Percentiles rank a stretch among this genome's conserved stretches.
phyloP scores from a whole-genome alignment of 371 early-diverging fungal genomes.

The Haplosporangium sp. region DNA sequence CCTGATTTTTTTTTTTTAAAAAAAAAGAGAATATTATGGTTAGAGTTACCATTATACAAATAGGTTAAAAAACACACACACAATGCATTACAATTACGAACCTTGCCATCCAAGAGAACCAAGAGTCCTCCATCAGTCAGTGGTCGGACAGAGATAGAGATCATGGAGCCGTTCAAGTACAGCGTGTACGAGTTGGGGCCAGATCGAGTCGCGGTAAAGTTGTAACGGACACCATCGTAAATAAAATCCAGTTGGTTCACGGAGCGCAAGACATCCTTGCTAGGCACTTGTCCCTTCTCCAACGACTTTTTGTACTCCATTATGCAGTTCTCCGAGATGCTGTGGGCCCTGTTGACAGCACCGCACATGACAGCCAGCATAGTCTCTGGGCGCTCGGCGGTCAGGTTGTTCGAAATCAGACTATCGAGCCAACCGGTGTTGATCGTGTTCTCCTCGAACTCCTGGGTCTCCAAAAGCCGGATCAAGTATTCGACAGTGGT shows the following conservation, averaged over 20 bases:
- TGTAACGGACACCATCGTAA: slow-evolving; percentile 89
- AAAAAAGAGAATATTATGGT: not conserved
- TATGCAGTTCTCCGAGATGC: slow-evolving; percentile 67
- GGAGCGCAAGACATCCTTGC: slow-evolving; percentile 79
- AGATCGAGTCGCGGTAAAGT: slow-evolving; percentile 83
- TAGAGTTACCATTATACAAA: not conserved
- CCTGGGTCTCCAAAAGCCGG: slow-evolving; percentile 91
- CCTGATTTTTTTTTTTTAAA: too few species aligned
- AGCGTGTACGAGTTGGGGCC: slow-evolving; percentile 86
- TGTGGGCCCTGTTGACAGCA: slow-evolving; percentile 89
- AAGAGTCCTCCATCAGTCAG: slow-evolving; percentile 95
- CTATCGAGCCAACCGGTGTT: slow-evolving; percentile 98
- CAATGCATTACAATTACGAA: slow-evolving; percentile 30
- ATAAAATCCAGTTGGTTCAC: slow-evolving; percentile 89
- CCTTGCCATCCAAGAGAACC: slow-evolving; percentile 87
- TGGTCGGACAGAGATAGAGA: slow-evolving; percentile 82
- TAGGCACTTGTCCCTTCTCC: slow-evolving; percentile 93
- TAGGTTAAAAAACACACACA: not conserved
- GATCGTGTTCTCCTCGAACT: slow-evolving; percentile 89
- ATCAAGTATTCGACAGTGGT: slow-evolving; percentile 98
- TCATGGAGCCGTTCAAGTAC: slow-evolving; percentile 84
- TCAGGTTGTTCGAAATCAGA: slow-evolving; percentile 89
- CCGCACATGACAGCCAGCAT: slow-evolving; percentile 93
- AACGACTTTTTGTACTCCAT: slow-evolving; percentile 83
- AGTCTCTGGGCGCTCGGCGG: slow-evolving; percentile 92